These are phyloP conservation scores for Boletus edulis DNA, from an alignment of 768 basidiomycete species.

Conservation along the genomic window DNA sequence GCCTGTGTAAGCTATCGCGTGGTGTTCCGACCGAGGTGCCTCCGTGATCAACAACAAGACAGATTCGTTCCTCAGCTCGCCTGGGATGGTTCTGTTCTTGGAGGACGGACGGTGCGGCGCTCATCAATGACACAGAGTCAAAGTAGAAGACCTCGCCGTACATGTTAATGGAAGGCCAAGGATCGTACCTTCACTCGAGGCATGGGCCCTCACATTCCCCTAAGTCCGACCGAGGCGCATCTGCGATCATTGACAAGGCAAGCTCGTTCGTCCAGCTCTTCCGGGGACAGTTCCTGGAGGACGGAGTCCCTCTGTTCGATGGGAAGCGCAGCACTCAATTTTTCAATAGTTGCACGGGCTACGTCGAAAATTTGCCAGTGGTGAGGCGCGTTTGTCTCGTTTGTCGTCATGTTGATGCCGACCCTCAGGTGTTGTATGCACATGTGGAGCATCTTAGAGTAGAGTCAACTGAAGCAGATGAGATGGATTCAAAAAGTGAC, in stretches of 20 bases:
- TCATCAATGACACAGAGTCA: too few relatives aligned
- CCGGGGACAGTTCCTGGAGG: slow-evolving; percentile 71
- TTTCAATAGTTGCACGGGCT: slow-evolving; percentile 82
- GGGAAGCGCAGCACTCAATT: slow-evolving; percentile 84
- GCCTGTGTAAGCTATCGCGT: too few relatives aligned
- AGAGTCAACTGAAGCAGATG: too few relatives aligned
- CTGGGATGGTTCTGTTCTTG: too few relatives aligned
- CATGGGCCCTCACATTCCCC: slow-evolving; percentile 51
- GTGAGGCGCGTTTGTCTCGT: slow-evolving; percentile 37
- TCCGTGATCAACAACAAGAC: slow-evolving; percentile 20
- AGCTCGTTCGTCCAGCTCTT: slow-evolving; percentile 71
- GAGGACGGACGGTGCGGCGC: too few relatives aligned
- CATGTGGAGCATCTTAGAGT: too few relatives aligned
- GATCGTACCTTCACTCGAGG: slow-evolving; percentile 68
- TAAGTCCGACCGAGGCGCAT: slow-evolving; percentile 62
- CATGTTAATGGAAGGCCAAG: slow-evolving; percentile 56
- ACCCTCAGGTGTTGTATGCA: too few relatives aligned
- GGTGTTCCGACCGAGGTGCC: slow-evolving; percentile 3
- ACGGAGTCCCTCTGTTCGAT: slow-evolving; percentile 73
- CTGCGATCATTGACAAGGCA: slow-evolving; percentile 55
- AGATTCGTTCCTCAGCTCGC: too few relatives aligned
- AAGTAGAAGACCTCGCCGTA: too few relatives aligned
- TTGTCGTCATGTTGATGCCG: background rate
- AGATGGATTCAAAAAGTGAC: too few relatives aligned
- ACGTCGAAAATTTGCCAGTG: slow-evolving; percentile 78